These are phyloP conservation scores for Mycena kentingensis DNA, from an alignment of 768 basidiomycete genomes.

Conservation along the genomic window DNA sequence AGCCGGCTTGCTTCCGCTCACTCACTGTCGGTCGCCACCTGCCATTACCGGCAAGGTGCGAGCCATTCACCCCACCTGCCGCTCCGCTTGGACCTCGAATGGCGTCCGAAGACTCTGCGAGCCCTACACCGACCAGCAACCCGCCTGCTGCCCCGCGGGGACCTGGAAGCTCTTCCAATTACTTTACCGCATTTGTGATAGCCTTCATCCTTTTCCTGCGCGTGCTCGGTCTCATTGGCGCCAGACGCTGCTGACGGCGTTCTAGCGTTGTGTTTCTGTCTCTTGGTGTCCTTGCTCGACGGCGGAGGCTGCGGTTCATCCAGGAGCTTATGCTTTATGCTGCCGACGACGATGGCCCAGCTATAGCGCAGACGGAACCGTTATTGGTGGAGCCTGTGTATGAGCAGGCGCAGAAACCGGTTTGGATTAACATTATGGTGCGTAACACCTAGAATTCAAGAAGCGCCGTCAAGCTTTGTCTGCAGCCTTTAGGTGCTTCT, in stretches of 20 bases:
- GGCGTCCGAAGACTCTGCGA: too few species aligned
- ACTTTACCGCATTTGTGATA: not conserved
- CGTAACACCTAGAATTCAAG: not conserved
- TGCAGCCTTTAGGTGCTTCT: conserved; percentile 16
- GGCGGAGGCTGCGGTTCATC: conserved; percentile 12
- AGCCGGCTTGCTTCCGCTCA: too few species aligned
- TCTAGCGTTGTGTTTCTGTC: conserved; percentile 15
- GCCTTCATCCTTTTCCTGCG: not conserved
- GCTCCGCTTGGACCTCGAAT: too few species aligned
- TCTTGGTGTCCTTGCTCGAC: conserved; percentile 15
- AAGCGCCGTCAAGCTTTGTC: not conserved
- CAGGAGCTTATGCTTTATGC: conserved; percentile 15
- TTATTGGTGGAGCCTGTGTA: conserved; percentile 15
- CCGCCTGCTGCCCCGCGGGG: not conserved
- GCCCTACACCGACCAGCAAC: too few species aligned
- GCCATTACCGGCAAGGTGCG: too few species aligned
- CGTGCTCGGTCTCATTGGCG: not conserved
- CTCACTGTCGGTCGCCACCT: too few species aligned
- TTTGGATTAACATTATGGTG: conserved; percentile 19
- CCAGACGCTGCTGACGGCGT: conserved; percentile 1
- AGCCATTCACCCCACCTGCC: too few species aligned
- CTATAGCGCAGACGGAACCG: conserved; percentile 13
- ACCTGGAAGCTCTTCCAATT: not conserved
- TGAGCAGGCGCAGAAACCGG: not conserved
- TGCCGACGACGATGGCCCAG: conserved; percentile 1